Conservation (phyloP, 441 rosid species). For the Eutrema salsugineum region DNA sequence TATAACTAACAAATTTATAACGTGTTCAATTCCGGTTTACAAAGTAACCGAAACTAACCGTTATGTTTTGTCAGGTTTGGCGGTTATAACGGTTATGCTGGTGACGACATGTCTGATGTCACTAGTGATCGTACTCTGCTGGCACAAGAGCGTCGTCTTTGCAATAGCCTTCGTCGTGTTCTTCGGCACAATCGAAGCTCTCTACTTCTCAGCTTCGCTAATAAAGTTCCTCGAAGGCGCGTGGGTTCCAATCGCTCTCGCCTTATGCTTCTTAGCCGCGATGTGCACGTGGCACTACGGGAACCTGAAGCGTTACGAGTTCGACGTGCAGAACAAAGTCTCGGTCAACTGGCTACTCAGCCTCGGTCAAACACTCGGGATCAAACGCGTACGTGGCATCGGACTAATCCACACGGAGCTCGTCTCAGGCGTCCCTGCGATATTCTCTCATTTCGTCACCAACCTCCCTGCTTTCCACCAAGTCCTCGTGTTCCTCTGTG, state of each 20-base stretch:
- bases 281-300: conserved; percentile 97
- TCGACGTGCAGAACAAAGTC: conserved; percentile 86
- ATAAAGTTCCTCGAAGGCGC: conserved; percentile 93
- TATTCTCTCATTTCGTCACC: conserved; percentile 94
- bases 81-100: conserved; percentile 95
- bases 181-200: conserved; percentile 83
- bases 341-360: conserved; percentile 81
- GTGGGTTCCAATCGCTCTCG: conserved; percentile 91
- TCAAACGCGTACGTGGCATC: conserved; percentile 82
- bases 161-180: conserved; percentile 67
- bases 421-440: conserved; percentile 87
- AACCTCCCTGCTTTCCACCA: conserved; percentile 98
- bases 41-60: neutral
- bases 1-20: conserved; percentile 10
- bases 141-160: conserved; percentile 71
- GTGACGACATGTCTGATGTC: conserved; percentile 97
- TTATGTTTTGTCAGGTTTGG: conserved; percentile 64
- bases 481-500: conserved; percentile 82
- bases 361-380: conserved; percentile 77
- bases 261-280: conserved; percentile 59
- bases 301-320: conserved; percentile 70
- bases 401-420: conserved; percentile 90
- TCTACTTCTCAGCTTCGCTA: conserved; percentile 89
- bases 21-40: neutral
- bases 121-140: conserved; percentile 82